Evolutionary conservation across 2,329 filamentous ascomycete species (phyloP).

Genomic region (Fusarium robinianum): DNA sequence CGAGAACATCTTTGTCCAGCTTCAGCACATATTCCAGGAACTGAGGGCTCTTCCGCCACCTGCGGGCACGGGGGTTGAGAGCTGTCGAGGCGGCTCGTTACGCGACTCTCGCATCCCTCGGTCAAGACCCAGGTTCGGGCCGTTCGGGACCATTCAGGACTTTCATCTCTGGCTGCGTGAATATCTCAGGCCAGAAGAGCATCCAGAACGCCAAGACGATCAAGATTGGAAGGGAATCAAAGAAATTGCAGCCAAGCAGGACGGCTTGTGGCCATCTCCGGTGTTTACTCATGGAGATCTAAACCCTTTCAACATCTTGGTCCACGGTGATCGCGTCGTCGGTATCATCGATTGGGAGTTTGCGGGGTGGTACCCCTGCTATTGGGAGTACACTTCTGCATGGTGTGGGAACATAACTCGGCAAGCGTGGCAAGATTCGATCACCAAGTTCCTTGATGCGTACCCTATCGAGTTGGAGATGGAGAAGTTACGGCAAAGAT

Average conservation of each 20-base stretch:
- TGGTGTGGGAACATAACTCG: conserved; percentile 17
- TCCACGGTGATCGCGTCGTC: conserved; percentile 46
- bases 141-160: conserved; percentile 38
- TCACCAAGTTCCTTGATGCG: not conserved
- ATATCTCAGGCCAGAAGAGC: conserved; percentile 32
- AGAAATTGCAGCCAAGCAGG: conserved; percentile 43
- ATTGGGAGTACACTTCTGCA: conserved; percentile 43
- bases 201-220: conserved; percentile 14
- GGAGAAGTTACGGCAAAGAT: conserved; percentile 55
- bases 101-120: conserved; percentile 36
- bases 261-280: conserved; percentile 41
- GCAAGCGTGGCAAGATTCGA: not conserved
- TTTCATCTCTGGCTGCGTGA: conserved; percentile 42
- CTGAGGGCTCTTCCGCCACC: conserved; percentile 31
- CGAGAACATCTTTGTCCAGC: conserved; percentile 24
- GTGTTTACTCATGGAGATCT: conserved; percentile 55
- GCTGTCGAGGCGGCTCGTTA: conserved; percentile 35
- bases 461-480: conserved; percentile 3
- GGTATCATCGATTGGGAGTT: conserved; percentile 49
- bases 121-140: conserved; percentile 33
- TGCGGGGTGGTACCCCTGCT: conserved; percentile 41
- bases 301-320: conserved; percentile 49
- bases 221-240: conserved; percentile 37
- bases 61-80: conserved; percentile 22
- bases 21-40: conserved; percentile 30